These are phyloP conservation scores for Claviceps sp. DNA, from an alignment of 2,329 filamentous ascomycete species.

Conservation along the genomic window DNA sequence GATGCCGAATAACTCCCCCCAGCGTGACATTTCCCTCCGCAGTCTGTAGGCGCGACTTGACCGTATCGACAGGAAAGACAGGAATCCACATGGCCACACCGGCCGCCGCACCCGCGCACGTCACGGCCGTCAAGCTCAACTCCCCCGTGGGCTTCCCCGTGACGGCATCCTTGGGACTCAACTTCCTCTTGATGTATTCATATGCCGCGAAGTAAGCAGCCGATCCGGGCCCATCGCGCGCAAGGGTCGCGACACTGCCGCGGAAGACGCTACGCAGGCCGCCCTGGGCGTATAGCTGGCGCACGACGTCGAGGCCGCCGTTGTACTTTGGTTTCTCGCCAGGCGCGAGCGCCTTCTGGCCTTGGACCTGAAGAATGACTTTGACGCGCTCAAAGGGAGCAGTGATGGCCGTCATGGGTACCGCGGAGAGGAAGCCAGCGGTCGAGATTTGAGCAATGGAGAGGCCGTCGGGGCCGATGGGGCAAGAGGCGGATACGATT, in stretches of 20 bases:
- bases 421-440: constrained; percentile 93
- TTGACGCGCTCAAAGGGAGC: constrained; percentile 98
- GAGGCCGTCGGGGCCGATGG: constrained; percentile 56
- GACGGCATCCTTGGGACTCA: constrained; percentile 70
- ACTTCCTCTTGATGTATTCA: constrained; percentile 78
- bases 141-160: constrained; percentile 62
- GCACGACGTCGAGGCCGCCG: constrained; percentile 79
- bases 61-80: constrained; percentile 92
- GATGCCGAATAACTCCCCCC: constrained; percentile 60
- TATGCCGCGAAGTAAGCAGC: constrained; percentile 97
- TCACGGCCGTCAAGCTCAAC: constrained; percentile 69
- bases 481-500: constrained; percentile 58
- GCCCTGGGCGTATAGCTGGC: constrained; percentile 83
- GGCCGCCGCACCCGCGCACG: constrained; percentile 75
- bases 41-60: constrained; percentile 89
- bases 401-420: constrained; percentile 97
- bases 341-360: constrained; percentile 74
- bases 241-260: constrained; percentile 78
- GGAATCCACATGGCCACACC: constrained; percentile 99
- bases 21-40: constrained; percentile 76
- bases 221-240: constrained; percentile 81
- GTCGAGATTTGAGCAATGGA: constrained; percentile 78
- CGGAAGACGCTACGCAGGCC: constrained; percentile 87
- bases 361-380: constrained; percentile 94
- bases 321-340: constrained; percentile 89